These are phyloP conservation scores for Aureobasidium sp. DNA, from an alignment of 2,329 filamentous ascomycete genomes.

Conservation along the genomic window DNA sequence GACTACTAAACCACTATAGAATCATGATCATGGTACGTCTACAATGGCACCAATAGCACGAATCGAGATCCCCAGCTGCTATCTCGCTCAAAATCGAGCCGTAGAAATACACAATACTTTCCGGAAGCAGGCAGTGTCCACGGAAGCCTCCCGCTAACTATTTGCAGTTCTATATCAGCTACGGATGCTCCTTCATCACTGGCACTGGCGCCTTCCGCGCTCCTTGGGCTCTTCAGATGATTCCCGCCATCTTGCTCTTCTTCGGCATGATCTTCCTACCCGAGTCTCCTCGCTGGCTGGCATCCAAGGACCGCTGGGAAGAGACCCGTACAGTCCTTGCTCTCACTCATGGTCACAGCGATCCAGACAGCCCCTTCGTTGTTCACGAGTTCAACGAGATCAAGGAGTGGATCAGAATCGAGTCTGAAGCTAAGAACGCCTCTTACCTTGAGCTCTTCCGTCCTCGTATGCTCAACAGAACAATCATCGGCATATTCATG, in stretches of 20 bases:
- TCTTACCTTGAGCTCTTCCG: constrained; percentile 64
- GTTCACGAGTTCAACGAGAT: constrained; percentile 63
- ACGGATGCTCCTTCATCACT: constrained; percentile 55
- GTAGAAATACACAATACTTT: too few relatives aligned
- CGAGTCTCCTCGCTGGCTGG: constrained; percentile 40
- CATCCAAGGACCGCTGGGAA: constrained; percentile 38
- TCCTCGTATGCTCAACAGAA: constrained; percentile 66
- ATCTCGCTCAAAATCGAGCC: background rate
- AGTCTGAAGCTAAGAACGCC: constrained; percentile 60
- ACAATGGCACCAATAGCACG: background rate
- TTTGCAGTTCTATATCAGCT: too few relatives aligned
- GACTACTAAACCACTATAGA: constrained; percentile 19
- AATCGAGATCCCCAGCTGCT: background rate
- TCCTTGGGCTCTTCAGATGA: constrained; percentile 48
- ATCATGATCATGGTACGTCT: constrained; percentile 49
- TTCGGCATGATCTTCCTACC: constrained; percentile 40
- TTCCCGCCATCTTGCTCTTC: constrained; percentile 39
- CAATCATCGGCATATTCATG: constrained; percentile 61
- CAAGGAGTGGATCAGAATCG: constrained; percentile 60
- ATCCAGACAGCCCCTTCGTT: constrained; percentile 46
- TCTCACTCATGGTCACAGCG: constrained; percentile 34
- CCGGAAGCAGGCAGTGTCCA: too few relatives aligned
- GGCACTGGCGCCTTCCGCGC: constrained; percentile 53
- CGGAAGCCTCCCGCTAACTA: too few relatives aligned
- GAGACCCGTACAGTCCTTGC: constrained; percentile 35